These are phyloP conservation scores for Amanita molliuscula DNA, from an alignment of 768 basidiomycete species.

Conservation along the genomic window DNA sequence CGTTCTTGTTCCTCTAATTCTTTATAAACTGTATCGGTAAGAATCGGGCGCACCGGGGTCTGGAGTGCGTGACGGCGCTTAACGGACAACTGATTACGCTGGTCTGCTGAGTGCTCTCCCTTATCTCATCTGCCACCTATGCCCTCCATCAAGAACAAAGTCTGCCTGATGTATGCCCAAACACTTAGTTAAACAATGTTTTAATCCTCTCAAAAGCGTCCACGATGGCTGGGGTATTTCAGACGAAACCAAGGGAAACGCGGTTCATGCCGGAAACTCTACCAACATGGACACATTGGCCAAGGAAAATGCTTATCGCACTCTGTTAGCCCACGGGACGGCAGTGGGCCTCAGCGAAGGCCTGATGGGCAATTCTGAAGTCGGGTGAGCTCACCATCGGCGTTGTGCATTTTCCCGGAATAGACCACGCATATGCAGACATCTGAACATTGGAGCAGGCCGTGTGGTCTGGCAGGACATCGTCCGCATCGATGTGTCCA, in stretches of 20 bases:
- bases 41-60: no score
- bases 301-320: conserved; percentile 60
- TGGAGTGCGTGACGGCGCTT: no score
- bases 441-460: conserved; percentile 92
- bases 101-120: not conserved
- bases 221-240: conserved; percentile 96
- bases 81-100: no score
- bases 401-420: not conserved
- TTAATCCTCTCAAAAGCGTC: conserved; percentile 36
- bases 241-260: conserved; percentile 65
- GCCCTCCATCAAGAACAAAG: conserved; percentile 65
- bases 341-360: conserved; percentile 90
- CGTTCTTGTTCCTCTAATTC: no score
- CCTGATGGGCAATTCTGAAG: conserved; percentile 97
- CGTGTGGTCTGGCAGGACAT: conserved; percentile 98
- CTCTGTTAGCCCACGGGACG: conserved; percentile 78
- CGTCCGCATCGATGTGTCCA: conserved; percentile 86
- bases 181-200: not conserved
- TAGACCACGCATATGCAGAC: conserved; percentile 32
- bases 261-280: conserved; percentile 77
- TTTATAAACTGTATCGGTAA: no score
- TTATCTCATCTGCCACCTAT: conserved; percentile 2
- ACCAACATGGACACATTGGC: conserved; percentile 86
- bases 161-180: conserved; percentile 73
- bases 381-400: conserved; percentile 53